Percentiles rank a stretch among this genome's conserved stretches.
Conservation (phyloP, 1,139 yeast species). For the Candida pseudoviswanathii region DNA sequence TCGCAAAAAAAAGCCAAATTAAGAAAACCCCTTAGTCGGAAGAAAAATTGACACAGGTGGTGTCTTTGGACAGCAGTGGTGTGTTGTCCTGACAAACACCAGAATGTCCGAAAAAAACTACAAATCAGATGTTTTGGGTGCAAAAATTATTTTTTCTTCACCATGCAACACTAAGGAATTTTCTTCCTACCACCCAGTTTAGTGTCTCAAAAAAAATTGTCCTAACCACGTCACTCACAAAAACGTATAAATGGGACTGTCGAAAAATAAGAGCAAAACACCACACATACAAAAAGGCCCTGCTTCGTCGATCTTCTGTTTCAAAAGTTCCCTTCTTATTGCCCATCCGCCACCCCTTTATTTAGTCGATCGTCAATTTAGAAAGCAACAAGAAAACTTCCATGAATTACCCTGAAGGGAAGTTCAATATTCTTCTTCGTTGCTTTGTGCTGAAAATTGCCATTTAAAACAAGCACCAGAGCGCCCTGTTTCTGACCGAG, state of each 20-base stretch:
- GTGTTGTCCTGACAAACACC: not conserved
- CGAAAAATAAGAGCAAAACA: not conserved
- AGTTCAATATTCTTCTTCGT: not conserved
- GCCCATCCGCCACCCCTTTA: not conserved
- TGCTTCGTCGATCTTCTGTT: constrained; percentile 1
- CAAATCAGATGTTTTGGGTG: not conserved
- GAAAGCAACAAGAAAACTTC: not conserved
- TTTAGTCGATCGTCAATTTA: not conserved
- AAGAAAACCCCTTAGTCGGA: not conserved
- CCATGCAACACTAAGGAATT: constrained; percentile 1
- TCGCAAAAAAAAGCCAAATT: not conserved
- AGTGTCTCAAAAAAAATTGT: not conserved
- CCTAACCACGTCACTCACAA: not conserved
- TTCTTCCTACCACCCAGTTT: not conserved
- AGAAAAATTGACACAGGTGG: not conserved
- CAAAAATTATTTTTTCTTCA: constrained; percentile 2
- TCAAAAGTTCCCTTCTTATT: not conserved
- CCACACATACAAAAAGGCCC: not conserved
- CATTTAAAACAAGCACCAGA: not conserved
- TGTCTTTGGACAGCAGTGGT: no score
- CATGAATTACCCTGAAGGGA: not conserved
- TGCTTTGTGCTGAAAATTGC: not conserved
- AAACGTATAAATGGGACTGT: not conserved
- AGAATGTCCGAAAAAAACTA: no score
- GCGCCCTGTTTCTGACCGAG: no score